A percentile compares a stretch with the other conserved stretches of the same genome.
Evolutionary conservation across 805 yeast genomes (phyloP).

Genomic region (Yamadazyma phyllophila): DNA sequence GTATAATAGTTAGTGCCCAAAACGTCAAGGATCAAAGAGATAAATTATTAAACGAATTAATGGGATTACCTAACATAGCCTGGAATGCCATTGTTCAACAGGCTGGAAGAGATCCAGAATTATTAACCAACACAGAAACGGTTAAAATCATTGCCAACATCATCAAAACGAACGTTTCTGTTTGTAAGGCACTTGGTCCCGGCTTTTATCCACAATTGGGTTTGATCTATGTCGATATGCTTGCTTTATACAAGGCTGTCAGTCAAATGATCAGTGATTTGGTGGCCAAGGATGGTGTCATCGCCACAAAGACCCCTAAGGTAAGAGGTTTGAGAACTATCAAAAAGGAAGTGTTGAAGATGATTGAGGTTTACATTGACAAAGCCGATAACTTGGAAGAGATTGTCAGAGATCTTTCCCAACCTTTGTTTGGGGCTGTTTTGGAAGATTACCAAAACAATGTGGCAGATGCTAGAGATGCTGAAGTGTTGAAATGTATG

Average conservation of each 20-base stretch:
- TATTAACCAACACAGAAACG: constrained; percentile 75
- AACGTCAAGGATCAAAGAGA: constrained; percentile 66
- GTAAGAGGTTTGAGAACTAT: constrained; percentile 95
- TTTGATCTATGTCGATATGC: constrained; percentile 82
- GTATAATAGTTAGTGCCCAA: constrained; percentile 88
- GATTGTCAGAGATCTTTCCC: constrained; percentile 76
- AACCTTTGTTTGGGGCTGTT: constrained; percentile 79
- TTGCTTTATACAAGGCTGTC: constrained; percentile 84
- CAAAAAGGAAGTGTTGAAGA: constrained; percentile 86
- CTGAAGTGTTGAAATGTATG: constrained; percentile 94
- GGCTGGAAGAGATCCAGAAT: constrained; percentile 78
- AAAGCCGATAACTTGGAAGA: constrained; percentile 85
- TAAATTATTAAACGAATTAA: constrained; percentile 68
- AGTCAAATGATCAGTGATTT: constrained; percentile 79
- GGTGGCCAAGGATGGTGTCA: constrained; percentile 75
- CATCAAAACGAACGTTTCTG: constrained; percentile 92
- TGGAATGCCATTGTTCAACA: constrained; percentile 88
- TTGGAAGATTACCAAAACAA: constrained; percentile 84
- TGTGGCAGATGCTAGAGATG: constrained; percentile 96
- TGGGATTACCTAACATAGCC: constrained; percentile 91
- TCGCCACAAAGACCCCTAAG: constrained; percentile 92
- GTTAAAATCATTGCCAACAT: constrained; percentile 92
- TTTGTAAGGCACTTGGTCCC: constrained; percentile 91
- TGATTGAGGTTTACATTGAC: constrained; percentile 84
- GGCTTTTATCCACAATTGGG: constrained; percentile 88